These are phyloP conservation scores for Plasmopara halstedii DNA, from an alignment of 352 stramenopile species.

Conservation along the genomic window DNA sequence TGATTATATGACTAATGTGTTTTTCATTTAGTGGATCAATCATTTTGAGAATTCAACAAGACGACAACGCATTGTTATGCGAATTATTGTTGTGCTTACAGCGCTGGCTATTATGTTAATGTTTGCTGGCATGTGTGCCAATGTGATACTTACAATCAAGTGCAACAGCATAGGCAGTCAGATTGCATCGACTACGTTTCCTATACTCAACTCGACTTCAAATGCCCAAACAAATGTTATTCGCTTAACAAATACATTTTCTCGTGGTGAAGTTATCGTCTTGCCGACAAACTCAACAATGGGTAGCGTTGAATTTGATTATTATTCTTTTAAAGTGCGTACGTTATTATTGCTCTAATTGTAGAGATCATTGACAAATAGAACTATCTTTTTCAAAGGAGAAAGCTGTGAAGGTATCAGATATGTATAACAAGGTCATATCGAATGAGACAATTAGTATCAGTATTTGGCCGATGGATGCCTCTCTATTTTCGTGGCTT, in stretches of 20 bases:
- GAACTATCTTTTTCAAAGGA: constrained; percentile 2
- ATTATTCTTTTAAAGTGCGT: constrained; percentile 42
- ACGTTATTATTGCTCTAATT: not conserved
- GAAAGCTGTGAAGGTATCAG: constrained; percentile 2
- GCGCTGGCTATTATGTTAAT: constrained; percentile 46
- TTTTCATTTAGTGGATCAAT: constrained; percentile 32
- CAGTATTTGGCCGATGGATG: constrained; percentile 20
- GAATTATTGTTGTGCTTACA: constrained; percentile 36
- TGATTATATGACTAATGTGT: not conserved
- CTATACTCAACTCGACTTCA: constrained; percentile 25
- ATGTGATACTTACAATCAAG: constrained; percentile 61
- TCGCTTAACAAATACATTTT: constrained; percentile 34
- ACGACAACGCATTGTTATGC: constrained; percentile 56
- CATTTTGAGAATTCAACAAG: constrained; percentile 58
- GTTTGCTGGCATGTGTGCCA: constrained; percentile 44
- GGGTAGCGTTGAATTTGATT: constrained; percentile 28
- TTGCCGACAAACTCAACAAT: constrained; percentile 4
- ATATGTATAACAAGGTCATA: constrained; percentile 26
- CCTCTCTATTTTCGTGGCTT: constrained; percentile 54
- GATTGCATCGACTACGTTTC: constrained; percentile 29
- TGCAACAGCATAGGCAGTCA: constrained; percentile 56
- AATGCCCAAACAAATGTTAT: constrained; percentile 11
- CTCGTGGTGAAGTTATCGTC: constrained; percentile 31
- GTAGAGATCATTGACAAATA: not conserved
- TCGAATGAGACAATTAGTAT: constrained; percentile 22